phyloP scores from a whole-genome alignment of 768 basidiomycete species.

The Russula foetens region DNA sequence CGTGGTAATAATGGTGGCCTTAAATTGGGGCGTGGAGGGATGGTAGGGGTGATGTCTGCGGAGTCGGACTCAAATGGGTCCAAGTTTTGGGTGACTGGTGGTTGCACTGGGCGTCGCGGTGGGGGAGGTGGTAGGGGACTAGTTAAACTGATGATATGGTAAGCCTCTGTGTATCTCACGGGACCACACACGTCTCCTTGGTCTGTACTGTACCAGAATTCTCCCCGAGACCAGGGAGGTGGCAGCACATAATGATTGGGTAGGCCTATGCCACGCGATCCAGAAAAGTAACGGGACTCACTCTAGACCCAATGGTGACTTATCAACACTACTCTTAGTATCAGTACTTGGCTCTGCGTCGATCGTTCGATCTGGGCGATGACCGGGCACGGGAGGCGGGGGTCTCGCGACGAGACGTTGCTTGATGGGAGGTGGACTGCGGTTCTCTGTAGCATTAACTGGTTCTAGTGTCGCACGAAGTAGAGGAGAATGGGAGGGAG shows the following conservation, averaged over 20 bases:
- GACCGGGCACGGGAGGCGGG: slow-evolving; percentile 12
- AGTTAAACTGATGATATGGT: slow-evolving; percentile 1
- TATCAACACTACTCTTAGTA: background rate
- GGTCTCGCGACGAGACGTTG: slow-evolving; percentile 10
- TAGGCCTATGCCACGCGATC: background rate
- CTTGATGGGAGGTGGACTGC: slow-evolving; percentile 7
- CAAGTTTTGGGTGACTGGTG: background rate
- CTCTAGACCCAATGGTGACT: background rate
- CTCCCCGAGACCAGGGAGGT: background rate
- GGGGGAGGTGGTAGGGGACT: background rate
- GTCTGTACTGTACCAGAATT: no score
- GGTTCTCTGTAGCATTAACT: background rate
- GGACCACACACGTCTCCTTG: background rate
- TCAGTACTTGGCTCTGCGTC: background rate
- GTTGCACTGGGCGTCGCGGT: background rate
- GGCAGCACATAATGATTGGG: background rate
- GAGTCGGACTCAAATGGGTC: slow-evolving; percentile 5
- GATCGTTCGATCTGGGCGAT: background rate
- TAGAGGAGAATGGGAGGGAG: slow-evolving; percentile 10
- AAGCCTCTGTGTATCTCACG: background rate
- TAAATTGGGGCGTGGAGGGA: background rate
- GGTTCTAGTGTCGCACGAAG: background rate
- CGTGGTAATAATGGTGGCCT: slow-evolving; percentile 6
- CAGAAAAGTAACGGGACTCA: background rate
- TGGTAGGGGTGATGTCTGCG: background rate